Base-by-base conservation (phyloP, 2,329 filamentous ascomycete genomes). In the Pseudomassariella vexata region DNA sequence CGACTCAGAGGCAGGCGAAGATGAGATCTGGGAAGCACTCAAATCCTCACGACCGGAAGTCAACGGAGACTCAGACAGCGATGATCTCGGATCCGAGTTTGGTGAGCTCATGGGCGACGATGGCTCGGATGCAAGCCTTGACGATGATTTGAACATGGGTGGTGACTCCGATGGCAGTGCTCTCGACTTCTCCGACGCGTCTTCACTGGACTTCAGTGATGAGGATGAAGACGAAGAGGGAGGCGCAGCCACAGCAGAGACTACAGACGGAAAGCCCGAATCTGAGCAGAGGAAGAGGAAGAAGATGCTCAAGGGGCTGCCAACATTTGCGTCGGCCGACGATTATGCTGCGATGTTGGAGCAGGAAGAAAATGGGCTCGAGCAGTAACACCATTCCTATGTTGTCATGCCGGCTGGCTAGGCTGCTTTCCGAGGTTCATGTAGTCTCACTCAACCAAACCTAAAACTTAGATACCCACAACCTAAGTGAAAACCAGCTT, bases 21-120 rank as follows among this genome's bases (percentile, higher is more conserved):
- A 86, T 24, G 85, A 94, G 60, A 87, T 95, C 46, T 95, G 88
- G 89, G 80, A 94, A 60, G 89, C 89, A 1, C 75, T 95, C 41
- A 85, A 94, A 24, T 76, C 85, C 32, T 85, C 83, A 11, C 72
- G 80, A 34, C 86, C 87, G 9, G 88, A 92, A 32, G 63, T 88
- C 20, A 83, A 85, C 46, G 83, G 72, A 8, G 73, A 77, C 11
- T 73, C 71, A 18, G 70, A 70, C 20, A 59, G 56, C 33, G 62
- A 60, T 29, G 62, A 60, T 29, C 32, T 39, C 9, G 37, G 24
- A 22, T 63, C 64, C 4, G 76, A 70, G 28, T 68, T 66, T 35
- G 68, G 60, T 23, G 52, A 56, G 21, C 41, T 56, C 27, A 55
- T 54, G 51, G 49, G 42, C 23, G 61, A 68, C 39, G 63, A 63